phyloP scores from a whole-genome alignment of 345 rosid species.

The Kandelia obovata region DNA sequence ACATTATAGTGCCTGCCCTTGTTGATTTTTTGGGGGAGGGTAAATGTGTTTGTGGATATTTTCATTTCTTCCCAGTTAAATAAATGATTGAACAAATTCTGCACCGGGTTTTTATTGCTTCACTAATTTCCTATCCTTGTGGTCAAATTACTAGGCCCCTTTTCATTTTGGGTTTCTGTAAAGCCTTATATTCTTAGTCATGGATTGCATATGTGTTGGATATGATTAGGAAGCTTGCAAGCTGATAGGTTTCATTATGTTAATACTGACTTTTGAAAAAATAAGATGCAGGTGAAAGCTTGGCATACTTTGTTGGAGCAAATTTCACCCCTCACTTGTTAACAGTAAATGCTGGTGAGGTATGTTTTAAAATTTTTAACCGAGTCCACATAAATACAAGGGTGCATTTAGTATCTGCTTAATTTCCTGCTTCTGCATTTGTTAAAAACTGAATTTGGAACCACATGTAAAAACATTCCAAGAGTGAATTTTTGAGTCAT shows the following conservation, averaged over 20 bases:
- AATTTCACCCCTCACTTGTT: slow-evolving; percentile 83
- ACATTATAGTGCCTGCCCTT: no score
- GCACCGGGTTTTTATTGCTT: background rate
- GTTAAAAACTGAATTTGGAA: background rate
- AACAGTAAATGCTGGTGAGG: slow-evolving; percentile 90
- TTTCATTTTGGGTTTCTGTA: no score
- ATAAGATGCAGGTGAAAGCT: slow-evolving; percentile 42
- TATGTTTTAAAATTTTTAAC: slow-evolving; percentile 27
- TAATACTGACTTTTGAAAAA: slow-evolving; percentile 12
- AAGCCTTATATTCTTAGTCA: background rate
- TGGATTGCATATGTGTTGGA: background rate
- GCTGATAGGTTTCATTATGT: background rate
- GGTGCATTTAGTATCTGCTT: background rate
- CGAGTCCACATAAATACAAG: background rate
- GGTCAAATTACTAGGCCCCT: background rate
- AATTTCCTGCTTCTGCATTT: background rate
- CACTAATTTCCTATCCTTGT: background rate
- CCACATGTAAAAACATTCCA: background rate
- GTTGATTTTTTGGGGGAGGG: no score
- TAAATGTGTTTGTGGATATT: background rate
- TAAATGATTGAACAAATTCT: background rate
- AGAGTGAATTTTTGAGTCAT: background rate
- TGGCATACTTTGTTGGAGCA: slow-evolving; percentile 54
- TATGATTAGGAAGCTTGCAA: slow-evolving; percentile 6
- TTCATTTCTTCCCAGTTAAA: background rate